phyloP scores from a whole-genome alignment of 805 yeast species.

The Starmerella davenportii region DNA sequence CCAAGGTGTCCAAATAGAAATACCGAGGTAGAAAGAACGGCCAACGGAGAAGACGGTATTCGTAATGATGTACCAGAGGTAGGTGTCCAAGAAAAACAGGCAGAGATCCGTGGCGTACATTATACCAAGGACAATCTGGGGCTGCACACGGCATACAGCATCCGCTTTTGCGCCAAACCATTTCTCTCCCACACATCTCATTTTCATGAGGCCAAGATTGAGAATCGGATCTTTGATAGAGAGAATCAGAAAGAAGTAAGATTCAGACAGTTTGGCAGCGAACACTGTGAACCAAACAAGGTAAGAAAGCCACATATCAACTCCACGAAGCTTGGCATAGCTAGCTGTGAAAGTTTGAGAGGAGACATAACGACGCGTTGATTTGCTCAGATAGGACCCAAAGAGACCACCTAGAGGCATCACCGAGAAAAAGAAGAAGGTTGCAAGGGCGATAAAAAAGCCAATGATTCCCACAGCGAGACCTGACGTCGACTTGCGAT shows the following conservation, averaged over 20 bases:
- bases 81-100: conserved; percentile 95
- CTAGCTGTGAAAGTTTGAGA: conserved; percentile 93
- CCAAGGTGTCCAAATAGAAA: conserved; percentile 98
- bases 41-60: conserved; percentile 93
- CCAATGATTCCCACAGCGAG: conserved; percentile 66
- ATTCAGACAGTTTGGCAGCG: conserved; percentile 74
- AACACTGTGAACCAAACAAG: conserved; percentile 79
- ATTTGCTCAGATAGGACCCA: conserved; percentile 76
- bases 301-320: conserved; percentile 93
- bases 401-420: conserved; percentile 96
- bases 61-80: conserved; percentile 93
- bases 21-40: conserved; percentile 96
- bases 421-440: conserved; percentile 68
- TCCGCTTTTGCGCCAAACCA: conserved; percentile 49
- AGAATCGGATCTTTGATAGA: conserved; percentile 91
- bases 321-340: conserved; percentile 59
- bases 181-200: conserved; percentile 92
- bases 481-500: conserved; percentile 47
- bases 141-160: conserved; percentile 64
- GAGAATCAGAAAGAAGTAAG: conserved; percentile 77
- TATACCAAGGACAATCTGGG: conserved; percentile 74
- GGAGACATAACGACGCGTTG: conserved; percentile 74
- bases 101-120: conserved; percentile 86
- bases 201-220: conserved; percentile 59
- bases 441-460: conserved; percentile 72